These are phyloP conservation scores for Ophiostoma tasmaniense DNA, from an alignment of 2,329 filamentous ascomycete genomes.

Conservation along the genomic window DNA sequence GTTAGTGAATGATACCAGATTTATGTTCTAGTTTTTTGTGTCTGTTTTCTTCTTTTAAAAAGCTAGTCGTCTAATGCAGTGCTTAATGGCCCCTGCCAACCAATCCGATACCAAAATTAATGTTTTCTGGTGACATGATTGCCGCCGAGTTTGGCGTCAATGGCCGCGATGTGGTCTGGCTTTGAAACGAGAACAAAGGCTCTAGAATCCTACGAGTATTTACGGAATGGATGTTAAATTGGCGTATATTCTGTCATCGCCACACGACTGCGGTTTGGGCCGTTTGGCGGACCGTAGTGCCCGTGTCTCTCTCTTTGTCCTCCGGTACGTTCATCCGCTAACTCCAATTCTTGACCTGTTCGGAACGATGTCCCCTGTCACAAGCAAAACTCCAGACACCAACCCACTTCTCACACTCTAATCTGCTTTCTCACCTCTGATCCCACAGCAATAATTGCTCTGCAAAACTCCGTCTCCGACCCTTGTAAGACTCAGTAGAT, in stretches of 20 bases:
- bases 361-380: background rate
- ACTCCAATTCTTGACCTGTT: background rate
- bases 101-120: background rate
- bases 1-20: background rate
- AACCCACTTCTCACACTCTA: background rate
- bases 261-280: background rate
- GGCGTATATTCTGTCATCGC: background rate
- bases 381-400: background rate
- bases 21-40: background rate
- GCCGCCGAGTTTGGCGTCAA: slow-evolving; percentile 3
- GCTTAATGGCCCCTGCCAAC: background rate
- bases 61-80: background rate
- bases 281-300: background rate
- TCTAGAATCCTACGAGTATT: background rate
- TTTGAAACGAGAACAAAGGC: background rate
- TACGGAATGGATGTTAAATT: background rate
- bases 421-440: background rate
- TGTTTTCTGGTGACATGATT: background rate
- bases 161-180: background rate
- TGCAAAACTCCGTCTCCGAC: background rate
- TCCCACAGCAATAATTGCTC: background rate
- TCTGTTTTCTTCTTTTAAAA: background rate
- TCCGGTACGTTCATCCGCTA: background rate
- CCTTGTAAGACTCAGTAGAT: too few relatives aligned
- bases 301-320: background rate